A percentile compares a stretch with the other conserved stretches of the same genome.
phyloP scores from a whole-genome alignment of 1,139 yeast genomes.

The Candida pseudoviswanathii region DNA sequence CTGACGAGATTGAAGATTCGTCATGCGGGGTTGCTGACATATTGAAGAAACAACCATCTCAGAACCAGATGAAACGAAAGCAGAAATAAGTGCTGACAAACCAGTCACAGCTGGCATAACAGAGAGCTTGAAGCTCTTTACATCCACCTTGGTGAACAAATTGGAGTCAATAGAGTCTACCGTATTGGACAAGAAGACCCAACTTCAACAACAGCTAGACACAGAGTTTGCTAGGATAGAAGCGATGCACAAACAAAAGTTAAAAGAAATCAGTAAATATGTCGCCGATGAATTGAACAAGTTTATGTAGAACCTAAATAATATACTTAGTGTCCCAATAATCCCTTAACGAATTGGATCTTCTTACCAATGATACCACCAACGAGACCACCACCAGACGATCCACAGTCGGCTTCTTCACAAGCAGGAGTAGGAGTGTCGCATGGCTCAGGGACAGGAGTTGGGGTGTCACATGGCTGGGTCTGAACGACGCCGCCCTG shows the following conservation, averaged over 20 bases:
- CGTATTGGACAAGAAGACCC: conserved; percentile 15
- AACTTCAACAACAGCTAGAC: conserved; percentile 19
- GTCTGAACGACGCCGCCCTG: not conserved
- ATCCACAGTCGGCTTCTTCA: no score
- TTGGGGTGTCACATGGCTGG: not conserved
- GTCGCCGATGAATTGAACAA: conserved; percentile 15
- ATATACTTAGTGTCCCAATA: conserved; percentile 1
- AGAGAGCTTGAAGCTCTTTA: conserved; percentile 15
- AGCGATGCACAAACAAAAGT: conserved; percentile 10
- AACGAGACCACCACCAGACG: not conserved
- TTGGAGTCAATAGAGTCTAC: conserved; percentile 19
- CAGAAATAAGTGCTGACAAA: not conserved
- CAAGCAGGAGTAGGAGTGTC: conserved; percentile 1
- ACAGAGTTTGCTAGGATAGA: conserved; percentile 15
- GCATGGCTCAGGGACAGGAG: not conserved
- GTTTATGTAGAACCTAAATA: conserved; percentile 3
- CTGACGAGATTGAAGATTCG: not conserved
- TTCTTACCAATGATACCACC: conserved; percentile 5
- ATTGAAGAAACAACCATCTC: not conserved
- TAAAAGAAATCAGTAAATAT: conserved; percentile 13
- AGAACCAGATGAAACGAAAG: not conserved
- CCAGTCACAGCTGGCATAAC: not conserved
- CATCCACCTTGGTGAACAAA: conserved; percentile 16
- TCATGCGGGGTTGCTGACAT: not conserved
- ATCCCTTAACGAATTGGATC: conserved; percentile 2